Conservation (phyloP, 2,329 filamentous ascomycete genomes). For the Didymella glomerata region DNA sequence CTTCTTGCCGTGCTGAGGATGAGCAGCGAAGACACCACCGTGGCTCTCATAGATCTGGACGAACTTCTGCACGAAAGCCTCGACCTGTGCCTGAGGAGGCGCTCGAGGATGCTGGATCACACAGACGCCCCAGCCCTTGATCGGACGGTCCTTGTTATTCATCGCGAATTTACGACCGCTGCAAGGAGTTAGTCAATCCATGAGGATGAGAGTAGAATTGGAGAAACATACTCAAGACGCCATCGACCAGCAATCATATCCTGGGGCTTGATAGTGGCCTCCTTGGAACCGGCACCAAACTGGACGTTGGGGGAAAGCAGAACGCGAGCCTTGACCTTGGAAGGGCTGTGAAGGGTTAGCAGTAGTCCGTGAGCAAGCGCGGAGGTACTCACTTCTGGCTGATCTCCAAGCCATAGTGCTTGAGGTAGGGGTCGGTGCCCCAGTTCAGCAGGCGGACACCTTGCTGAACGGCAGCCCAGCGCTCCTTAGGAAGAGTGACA, state of each 20-base stretch:
- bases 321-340: constrained; percentile 71
- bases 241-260: constrained; percentile 75
- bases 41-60: constrained; percentile 67
- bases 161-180: constrained; percentile 75
- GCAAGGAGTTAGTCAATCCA: neutral
- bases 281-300: constrained; percentile 59
- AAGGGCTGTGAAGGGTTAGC: constrained; percentile 56
- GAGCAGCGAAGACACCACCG: constrained; percentile 63
- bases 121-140: constrained; percentile 80
- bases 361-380: neutral
- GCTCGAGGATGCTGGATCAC: constrained; percentile 63
- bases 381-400: constrained; percentile 50
- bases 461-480: constrained; percentile 72
- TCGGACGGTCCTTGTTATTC: constrained; percentile 64
- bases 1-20: constrained; percentile 40
- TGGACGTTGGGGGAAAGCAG: constrained; percentile 75
- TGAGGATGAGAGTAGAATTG: neutral
- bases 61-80: constrained; percentile 68
- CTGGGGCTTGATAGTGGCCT: constrained; percentile 33
- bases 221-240: constrained; percentile 70
- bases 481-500: constrained; percentile 75
- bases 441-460: constrained; percentile 75
- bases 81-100: constrained; percentile 55
- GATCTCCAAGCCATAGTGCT: constrained; percentile 77
- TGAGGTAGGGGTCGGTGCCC: constrained; percentile 72